Evolutionary conservation across 441 rosid genomes (phyloP), one percentile per base, ranked within the genome.

Genomic region (Gossypium gossypioides): DNA sequence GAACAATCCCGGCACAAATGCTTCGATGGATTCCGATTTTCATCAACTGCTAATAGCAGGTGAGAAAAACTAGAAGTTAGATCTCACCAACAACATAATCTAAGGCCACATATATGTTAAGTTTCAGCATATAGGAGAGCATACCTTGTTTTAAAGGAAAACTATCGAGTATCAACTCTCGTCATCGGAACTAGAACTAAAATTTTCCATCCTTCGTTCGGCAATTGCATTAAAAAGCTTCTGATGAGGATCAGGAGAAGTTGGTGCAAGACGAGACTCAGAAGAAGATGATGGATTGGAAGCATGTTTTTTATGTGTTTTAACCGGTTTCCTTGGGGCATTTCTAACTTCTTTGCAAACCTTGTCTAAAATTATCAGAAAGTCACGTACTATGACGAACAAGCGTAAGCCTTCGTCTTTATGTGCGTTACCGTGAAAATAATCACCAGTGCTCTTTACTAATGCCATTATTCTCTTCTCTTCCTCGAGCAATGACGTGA

Each of bases 361-460:
- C 83, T 93, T 92, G 69, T 96, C 98, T 62, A 93, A 73, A 51
- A 90, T 91, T 72, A 82, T 80, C 84, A 96, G 77, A 79, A 96
- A 92, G 77, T 96, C 93, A 2, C 97, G 85, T 12, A 96, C 87
- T 1, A 89, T 82, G 55, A 63, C 76, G 78, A 96, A 96, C 81
- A 96, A 80, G 32, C 95, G 93, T 66, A 92, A 76, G n/a, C 96
- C 96, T 74, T 96, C 99, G 27, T 91, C 96, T 78, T 88, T 96
- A 27, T 92, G 96, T 0, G 97, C 81, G 60, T 89, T 90, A 57
- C 99, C 99, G 78, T 96, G 98, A 86, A 95, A 95, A 74, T 95
- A 95, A 80, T 93, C 97, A 6, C 92, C 96, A 9, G 98, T 88
- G 80, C 88, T 91, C 85, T 88, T 93, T 83, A 92, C 98, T 80